Conservation (phyloP, 345 rosid species). For the Populus nigra region DNA sequence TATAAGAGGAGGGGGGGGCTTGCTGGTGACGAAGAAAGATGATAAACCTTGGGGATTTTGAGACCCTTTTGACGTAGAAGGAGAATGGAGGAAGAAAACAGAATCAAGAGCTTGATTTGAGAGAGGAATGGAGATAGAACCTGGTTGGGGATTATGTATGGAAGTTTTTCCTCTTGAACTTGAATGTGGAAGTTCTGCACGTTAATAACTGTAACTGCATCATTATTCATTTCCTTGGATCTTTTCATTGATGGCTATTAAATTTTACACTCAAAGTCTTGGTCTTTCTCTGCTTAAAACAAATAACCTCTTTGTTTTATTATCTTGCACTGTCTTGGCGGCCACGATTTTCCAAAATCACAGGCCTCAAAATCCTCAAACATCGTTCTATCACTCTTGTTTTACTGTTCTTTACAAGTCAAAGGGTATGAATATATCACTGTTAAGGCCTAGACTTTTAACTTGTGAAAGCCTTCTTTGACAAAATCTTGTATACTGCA, state of each 20-base stretch:
- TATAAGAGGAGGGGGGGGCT: background rate
- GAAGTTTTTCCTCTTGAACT: constrained; percentile 30
- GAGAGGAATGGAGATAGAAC: constrained; percentile 11
- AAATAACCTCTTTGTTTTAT: background rate
- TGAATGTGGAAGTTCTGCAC: constrained; percentile 28
- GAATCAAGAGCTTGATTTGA: background rate
- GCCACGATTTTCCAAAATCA: constrained; percentile 6
- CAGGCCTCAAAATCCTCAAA: background rate
- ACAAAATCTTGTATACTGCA: background rate
- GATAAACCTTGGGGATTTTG: background rate
- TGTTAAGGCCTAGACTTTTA: background rate
- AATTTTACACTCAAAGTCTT: background rate
- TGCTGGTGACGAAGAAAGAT: background rate
- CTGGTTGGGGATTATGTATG: constrained; percentile 40
- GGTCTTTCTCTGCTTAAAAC: background rate
- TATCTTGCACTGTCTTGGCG: constrained; percentile 17
- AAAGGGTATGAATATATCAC: background rate
- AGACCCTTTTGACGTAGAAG: too few species aligned
- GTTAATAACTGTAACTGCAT: constrained; percentile 5
- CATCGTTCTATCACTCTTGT: background rate
- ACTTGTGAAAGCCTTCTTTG: background rate
- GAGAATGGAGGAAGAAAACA: background rate
- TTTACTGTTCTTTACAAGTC: background rate
- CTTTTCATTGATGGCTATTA: constrained; percentile 7
- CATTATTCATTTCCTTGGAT: constrained; percentile 7